These are phyloP conservation scores for Neofusicoccum umdonicola DNA, from an alignment of 2,329 filamentous ascomycete species.

Conservation along the genomic window DNA sequence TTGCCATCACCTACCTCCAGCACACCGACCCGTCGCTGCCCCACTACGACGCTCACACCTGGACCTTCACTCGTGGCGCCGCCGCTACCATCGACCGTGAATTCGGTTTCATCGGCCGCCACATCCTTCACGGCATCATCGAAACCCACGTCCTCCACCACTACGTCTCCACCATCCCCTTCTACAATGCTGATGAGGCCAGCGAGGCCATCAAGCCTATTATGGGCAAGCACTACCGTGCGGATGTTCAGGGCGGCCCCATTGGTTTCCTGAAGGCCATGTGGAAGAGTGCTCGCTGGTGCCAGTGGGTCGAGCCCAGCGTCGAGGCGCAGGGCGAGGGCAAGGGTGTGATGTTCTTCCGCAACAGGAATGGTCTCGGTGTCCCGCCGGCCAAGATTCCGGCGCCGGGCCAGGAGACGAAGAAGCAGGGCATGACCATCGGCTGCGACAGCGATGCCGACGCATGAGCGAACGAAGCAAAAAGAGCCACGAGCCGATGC, in stretches of 20 bases:
- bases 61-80: constrained; percentile 91
- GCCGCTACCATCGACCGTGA: constrained; percentile 96
- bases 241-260: constrained; percentile 72
- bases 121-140: constrained; percentile 90
- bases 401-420: constrained; percentile 24
- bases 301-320: constrained; percentile 96
- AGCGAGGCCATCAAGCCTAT: constrained; percentile 89
- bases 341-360: constrained; percentile 88
- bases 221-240: constrained; percentile 94
- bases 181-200: constrained; percentile 94
- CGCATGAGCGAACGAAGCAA: constrained; percentile 1
- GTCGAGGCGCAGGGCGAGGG: constrained; percentile 75
- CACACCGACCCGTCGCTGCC: constrained; percentile 94
- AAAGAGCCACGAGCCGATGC: neutral
- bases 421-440: constrained; percentile 13
- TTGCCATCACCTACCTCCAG: constrained; percentile 95
- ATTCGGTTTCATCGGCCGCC: constrained; percentile 91
- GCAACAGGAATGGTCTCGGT: constrained; percentile 88
- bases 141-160: constrained; percentile 98
- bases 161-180: constrained; percentile 93
- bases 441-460: constrained; percentile 18
- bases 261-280: constrained; percentile 81
- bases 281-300: constrained; percentile 78
- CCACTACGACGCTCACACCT: constrained; percentile 81
- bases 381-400: constrained; percentile 50